These are phyloP conservation scores for Glarea lozoyensis DNA, from an alignment of 495 filamentous ascomycete species.

Conservation along the genomic window DNA sequence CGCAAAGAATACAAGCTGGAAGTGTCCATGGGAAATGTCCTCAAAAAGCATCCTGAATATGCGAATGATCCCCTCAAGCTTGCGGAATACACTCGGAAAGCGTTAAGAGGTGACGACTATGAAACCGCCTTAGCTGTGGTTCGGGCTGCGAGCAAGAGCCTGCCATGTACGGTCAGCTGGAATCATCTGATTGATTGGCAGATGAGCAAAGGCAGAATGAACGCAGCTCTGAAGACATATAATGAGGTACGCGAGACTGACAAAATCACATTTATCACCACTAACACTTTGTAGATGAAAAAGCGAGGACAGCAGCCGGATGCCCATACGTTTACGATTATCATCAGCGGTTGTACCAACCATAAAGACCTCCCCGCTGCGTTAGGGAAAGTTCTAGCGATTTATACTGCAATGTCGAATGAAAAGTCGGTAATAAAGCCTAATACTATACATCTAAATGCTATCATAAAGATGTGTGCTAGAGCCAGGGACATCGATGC, in stretches of 20 bases:
- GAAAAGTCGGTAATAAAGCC: constrained; percentile 50
- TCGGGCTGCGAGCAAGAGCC: constrained; percentile 51
- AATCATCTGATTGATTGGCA: constrained; percentile 73
- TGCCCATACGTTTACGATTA: constrained; percentile 67
- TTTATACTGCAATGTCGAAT: constrained; percentile 64
- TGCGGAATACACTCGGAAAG: constrained; percentile 12
- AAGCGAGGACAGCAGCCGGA: constrained; percentile 72
- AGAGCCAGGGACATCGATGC: constrained; percentile 61
- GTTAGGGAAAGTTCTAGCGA: constrained; percentile 49
- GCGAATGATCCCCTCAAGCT: constrained; percentile 22
- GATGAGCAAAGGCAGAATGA: constrained; percentile 47
- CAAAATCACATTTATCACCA: background rate
- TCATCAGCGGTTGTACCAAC: constrained; percentile 65
- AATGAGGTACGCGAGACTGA: constrained; percentile 52
- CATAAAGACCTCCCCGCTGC: constrained; percentile 40
- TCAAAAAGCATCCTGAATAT: constrained; percentile 12
- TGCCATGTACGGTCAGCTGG: constrained; percentile 67
- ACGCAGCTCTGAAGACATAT: constrained; percentile 62
- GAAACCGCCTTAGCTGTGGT: constrained; percentile 58
- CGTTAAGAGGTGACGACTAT: constrained; percentile 41
- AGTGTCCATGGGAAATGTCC: background rate
- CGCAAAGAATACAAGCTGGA: background rate
- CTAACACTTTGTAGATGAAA: constrained; percentile 64
- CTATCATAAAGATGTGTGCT: constrained; percentile 71
- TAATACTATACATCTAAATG: constrained; percentile 75